A percentile compares a stretch with the other conserved stretches of the same genome.
These are phyloP conservation scores for Sporothrix sp. DNA, from an alignment of 2,329 filamentous ascomycete species.

Conservation along the genomic window DNA sequence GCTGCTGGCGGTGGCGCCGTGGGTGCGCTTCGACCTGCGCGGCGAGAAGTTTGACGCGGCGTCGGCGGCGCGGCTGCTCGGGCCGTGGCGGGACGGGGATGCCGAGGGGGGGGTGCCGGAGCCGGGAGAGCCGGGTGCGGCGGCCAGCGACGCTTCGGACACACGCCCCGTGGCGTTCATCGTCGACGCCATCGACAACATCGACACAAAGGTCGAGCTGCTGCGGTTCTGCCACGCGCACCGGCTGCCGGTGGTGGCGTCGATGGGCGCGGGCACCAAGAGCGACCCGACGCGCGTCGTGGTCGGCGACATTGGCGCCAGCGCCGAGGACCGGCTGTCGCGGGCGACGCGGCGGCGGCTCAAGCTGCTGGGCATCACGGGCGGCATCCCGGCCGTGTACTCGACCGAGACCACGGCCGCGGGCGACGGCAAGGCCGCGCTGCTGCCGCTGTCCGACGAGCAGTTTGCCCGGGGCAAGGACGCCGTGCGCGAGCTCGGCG, in stretches of 20 bases:
- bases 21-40: slow-evolving; percentile 79
- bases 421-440: slow-evolving; percentile 79
- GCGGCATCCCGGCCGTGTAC: slow-evolving; percentile 84
- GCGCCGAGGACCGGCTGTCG: slow-evolving; percentile 81
- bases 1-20: slow-evolving; percentile 79
- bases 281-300: slow-evolving; percentile 74
- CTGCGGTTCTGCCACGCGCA: slow-evolving; percentile 78
- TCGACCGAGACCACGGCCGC: slow-evolving; percentile 64
- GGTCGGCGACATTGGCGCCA: slow-evolving; percentile 82
- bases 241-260: slow-evolving; percentile 73
- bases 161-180: slow-evolving; percentile 60
- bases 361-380: slow-evolving; percentile 66
- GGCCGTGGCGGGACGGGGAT: slow-evolving; percentile 48
- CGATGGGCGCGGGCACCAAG: slow-evolving; percentile 96
- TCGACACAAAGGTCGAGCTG: slow-evolving; percentile 87
- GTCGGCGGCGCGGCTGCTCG: slow-evolving; percentile 58
- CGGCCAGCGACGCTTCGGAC: too few species aligned
- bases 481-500: slow-evolving; percentile 74
- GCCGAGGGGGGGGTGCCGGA: too few species aligned
- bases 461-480: slow-evolving; percentile 69
- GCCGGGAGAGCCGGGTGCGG: too few species aligned
- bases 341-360: slow-evolving; percentile 71
- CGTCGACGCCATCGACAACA: slow-evolving; percentile 98
- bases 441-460: slow-evolving; percentile 78
- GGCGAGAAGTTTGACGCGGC: slow-evolving; percentile 71